Conservation (phyloP, 495 filamentous ascomycete genomes). For the Tuber indicum region DNA sequence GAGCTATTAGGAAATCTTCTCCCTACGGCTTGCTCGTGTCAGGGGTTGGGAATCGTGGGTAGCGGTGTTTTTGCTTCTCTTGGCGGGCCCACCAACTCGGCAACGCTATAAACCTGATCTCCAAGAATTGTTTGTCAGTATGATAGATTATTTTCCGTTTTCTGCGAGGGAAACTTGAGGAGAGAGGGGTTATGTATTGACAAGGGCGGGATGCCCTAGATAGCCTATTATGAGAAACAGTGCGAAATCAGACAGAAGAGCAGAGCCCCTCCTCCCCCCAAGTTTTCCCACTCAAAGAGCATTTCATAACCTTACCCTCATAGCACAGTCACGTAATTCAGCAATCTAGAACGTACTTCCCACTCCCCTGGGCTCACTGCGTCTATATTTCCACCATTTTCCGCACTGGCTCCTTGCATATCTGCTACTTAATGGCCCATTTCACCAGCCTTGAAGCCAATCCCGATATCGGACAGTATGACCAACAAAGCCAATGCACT, state of each 20-base stretch:
- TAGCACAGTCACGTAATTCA: neutral
- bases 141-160: neutral
- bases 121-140: neutral
- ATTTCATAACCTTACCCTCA: neutral
- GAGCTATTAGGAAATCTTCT: neutral
- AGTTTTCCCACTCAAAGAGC: neutral
- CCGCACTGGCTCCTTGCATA: neutral
- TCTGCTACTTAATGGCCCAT: neutral
- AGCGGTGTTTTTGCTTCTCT: neutral
- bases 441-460: neutral
- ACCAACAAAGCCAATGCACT: neutral
- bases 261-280: neutral
- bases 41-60: neutral
- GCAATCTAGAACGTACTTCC: neutral
- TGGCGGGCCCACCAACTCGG: neutral
- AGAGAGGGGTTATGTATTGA: neutral
- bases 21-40: neutral
- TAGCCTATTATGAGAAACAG: neutral
- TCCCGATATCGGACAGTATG: neutral
- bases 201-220: neutral
- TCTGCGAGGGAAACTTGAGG: neutral
- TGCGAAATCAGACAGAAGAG: neutral
- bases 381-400: neutral
- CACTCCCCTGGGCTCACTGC: neutral
- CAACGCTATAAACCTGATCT: neutral